Conservation (phyloP, 2,329 filamentous ascomycete species). For the Emydomyces testavorans region DNA sequence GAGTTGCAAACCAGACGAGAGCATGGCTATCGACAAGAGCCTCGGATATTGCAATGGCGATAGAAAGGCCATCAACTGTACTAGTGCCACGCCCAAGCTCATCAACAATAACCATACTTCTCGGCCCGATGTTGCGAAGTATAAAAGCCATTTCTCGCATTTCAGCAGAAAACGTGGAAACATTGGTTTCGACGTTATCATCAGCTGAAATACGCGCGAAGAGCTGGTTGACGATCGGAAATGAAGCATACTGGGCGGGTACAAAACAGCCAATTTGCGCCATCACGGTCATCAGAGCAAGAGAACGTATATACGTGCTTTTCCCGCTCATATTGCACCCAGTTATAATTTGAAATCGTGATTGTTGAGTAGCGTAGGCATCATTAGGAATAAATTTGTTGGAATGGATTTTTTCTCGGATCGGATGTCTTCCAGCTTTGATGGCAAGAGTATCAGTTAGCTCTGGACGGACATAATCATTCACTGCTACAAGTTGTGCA, state of each 20-base stretch:
- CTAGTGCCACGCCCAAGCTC: constrained; percentile 87
- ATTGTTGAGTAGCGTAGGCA: constrained; percentile 68
- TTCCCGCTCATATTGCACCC: constrained; percentile 98
- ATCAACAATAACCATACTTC: constrained; percentile 74
- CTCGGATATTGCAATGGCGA: constrained; percentile 83
- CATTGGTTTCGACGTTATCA: constrained; percentile 77
- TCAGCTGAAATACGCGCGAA: constrained; percentile 82
- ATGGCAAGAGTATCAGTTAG: constrained; percentile 59
- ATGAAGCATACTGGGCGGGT: constrained; percentile 69
- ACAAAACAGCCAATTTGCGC: constrained; percentile 87
- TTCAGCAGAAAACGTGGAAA: constrained; percentile 86
- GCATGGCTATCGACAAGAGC: constrained; percentile 68
- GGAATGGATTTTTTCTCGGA: constrained; percentile 60
- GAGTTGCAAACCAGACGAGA: constrained; percentile 84
- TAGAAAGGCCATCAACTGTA: constrained; percentile 74
- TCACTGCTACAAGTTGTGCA: constrained; percentile 57
- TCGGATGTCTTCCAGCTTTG: constrained; percentile 63
- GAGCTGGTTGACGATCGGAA: constrained; percentile 68
- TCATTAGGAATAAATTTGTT: constrained; percentile 76
- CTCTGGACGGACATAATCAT: constrained; percentile 58
- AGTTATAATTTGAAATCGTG: constrained; percentile 83
- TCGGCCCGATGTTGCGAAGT: constrained; percentile 63
- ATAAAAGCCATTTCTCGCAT: constrained; percentile 97
- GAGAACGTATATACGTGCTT: constrained; percentile 80
- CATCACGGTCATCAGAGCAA: constrained; percentile 82